These are phyloP conservation scores for Phytophthora ramorum DNA, from an alignment of 352 stramenopile species.

Conservation along the genomic window DNA sequence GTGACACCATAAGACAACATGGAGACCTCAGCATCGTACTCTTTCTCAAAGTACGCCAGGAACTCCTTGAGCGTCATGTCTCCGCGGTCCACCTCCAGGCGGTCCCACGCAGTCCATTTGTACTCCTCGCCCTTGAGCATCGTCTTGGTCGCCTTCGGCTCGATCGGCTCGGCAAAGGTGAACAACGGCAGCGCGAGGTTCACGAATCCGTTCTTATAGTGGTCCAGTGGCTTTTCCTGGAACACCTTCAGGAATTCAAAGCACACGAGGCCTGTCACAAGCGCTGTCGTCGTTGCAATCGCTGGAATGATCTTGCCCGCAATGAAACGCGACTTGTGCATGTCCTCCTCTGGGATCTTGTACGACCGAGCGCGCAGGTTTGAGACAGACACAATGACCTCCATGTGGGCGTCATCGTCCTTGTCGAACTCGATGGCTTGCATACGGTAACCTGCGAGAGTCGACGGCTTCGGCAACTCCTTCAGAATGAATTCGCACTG, in stretches of 20 bases:
- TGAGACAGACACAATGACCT: constrained; percentile 96
- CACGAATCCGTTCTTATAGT: constrained; percentile 98
- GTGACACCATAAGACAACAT: constrained; percentile 98
- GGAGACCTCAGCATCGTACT: constrained; percentile 97
- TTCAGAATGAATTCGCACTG: constrained; percentile 81
- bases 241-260: constrained; percentile 98
- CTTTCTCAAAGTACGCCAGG: constrained; percentile 94
- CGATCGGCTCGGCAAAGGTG: constrained; percentile 96
- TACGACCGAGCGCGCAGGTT: constrained; percentile 99
- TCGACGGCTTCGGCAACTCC: constrained; percentile 82
- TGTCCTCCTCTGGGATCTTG: constrained; percentile 97
- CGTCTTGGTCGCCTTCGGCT: constrained; percentile 92
- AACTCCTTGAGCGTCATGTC: constrained; percentile 97
- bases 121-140: constrained; percentile 96
- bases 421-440: constrained; percentile 98
- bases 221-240: constrained; percentile 91
- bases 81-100: constrained; percentile 94
- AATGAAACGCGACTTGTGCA: constrained; percentile 98
- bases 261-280: constrained; percentile 98
- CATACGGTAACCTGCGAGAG: constrained; percentile 92
- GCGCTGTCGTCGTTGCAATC: constrained; percentile 99
- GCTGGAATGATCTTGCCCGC: constrained; percentile 99
- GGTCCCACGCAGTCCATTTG: constrained; percentile 98
- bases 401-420: constrained; percentile 98
- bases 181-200: constrained; percentile 99